Base-by-base conservation (phyloP, 257 asterid genomes). In the Jacaranda mimosifolia region DNA sequence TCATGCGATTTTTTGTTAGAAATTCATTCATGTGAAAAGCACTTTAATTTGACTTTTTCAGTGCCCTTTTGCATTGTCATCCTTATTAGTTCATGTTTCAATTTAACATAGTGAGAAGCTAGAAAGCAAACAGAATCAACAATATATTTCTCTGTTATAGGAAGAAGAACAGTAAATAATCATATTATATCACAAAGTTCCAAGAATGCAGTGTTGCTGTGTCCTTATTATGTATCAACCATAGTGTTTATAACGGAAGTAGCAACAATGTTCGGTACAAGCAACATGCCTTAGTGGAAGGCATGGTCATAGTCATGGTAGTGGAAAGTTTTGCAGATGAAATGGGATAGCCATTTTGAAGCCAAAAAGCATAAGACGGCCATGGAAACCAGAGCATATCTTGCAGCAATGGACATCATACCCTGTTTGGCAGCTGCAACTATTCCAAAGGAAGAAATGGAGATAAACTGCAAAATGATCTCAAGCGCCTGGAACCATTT, bases 221-320 rank as follows among this genome's bases (percentile, higher is more conserved):
- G 53, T 26, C 32, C 32, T 0, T 26, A 1, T 26, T 26, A 26
- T 2, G 2, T 26, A 26, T 2, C 32, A 26, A 26, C 32, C 32
- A 26, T 2, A 26, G 2, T 26, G 32, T 26, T 0, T 26, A 26
- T 26, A 26, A 26, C 32, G 2, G 32, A 26, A 26, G 32, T 26
- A 26, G 32, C 32, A 26, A 26, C 32, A 26, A 26, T 26, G 32
- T 26, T 26, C 32, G 32, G 32, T n/a, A 52, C 21, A 17, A 48
- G 12, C 7, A 48, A 48, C 53, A 38, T 39, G 79, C 35, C 63
- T 88, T 77, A 91, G 42, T 80, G 86, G 64, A 91, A 91, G 73
- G 98, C 99, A 70, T 93, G 98, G 48, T 89, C 94, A 40, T 95
- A 93, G 87, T 95, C 97, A 74, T 95, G 99, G 87, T 82, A 95